A percentile compares a stretch with the other conserved stretches of the same genome.
These are phyloP conservation scores for Auricularia sp. DNA, from an alignment of 768 basidiomycete species.

Conservation along the genomic window DNA sequence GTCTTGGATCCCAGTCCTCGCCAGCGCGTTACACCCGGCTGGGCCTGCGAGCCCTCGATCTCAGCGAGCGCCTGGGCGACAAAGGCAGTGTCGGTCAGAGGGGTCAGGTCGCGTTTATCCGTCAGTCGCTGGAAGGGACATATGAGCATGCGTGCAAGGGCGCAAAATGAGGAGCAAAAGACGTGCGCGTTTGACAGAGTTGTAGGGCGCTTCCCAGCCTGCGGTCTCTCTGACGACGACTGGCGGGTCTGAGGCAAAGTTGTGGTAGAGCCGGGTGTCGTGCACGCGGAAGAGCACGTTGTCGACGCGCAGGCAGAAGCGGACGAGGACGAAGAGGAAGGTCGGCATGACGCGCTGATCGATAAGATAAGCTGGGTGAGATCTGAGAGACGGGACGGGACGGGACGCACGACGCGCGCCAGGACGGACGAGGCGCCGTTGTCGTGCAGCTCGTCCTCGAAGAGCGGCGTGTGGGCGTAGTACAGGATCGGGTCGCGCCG, in stretches of 20 bases:
- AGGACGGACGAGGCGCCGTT: slow-evolving; percentile 83
- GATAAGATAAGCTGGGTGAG: neutral
- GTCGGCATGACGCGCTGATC: slow-evolving; percentile 91
- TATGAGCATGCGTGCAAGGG: neutral
- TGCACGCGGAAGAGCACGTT: slow-evolving; percentile 83
- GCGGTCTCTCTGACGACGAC: slow-evolving; percentile 68
- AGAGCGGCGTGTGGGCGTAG: slow-evolving; percentile 89
- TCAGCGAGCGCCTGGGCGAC: slow-evolving; percentile 63
- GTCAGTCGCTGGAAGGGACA: slow-evolving; percentile 45
- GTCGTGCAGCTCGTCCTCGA: slow-evolving; percentile 95
- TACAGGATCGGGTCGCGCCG: slow-evolving; percentile 95
- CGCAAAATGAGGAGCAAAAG: neutral
- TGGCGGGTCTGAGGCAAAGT: slow-evolving; percentile 52
- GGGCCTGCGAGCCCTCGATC: slow-evolving; percentile 46
- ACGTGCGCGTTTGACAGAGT: slow-evolving; percentile 63
- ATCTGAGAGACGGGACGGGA: neutral
- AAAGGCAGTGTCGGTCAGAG: slow-evolving; percentile 79
- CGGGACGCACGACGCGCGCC: slow-evolving; percentile 69
- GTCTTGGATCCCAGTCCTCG: slow-evolving; percentile 61
- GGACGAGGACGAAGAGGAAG: slow-evolving; percentile 80
- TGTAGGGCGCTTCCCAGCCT: slow-evolving; percentile 89
- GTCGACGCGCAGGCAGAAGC: slow-evolving; percentile 92
- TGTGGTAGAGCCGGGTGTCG: slow-evolving; percentile 87
- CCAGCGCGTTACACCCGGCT: slow-evolving; percentile 75
- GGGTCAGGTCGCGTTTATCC: slow-evolving; percentile 70